Percentiles rank a stretch among this genome's conserved stretches.
phyloP scores from a whole-genome alignment of 2,329 filamentous ascomycete species.

The Exophiala bonariae region DNA sequence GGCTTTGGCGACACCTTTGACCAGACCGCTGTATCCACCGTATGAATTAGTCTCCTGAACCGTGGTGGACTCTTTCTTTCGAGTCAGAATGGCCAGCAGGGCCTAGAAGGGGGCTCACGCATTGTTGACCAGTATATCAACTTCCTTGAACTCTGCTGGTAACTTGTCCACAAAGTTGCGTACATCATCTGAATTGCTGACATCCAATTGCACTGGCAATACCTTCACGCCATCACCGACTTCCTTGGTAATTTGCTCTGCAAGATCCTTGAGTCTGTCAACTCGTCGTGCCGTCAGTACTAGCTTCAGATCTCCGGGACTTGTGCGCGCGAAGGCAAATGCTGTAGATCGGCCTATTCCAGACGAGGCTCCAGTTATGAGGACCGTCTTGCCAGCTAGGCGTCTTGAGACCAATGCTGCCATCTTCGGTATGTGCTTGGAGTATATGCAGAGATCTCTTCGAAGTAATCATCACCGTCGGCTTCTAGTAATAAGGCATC shows the following conservation, averaged over 20 bases:
- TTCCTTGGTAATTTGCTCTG: constrained; percentile 72
- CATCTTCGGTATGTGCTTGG: constrained; percentile 51
- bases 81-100: no score
- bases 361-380: constrained; percentile 89
- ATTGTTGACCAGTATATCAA: constrained; percentile 93
- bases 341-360: constrained; percentile 78
- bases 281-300: constrained; percentile 85
- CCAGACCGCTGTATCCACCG: constrained; percentile 69
- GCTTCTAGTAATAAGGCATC: no score
- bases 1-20: constrained; percentile 82
- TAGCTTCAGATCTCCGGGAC: constrained; percentile 75
- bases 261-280: constrained; percentile 74
- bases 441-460: no score
- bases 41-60: constrained; percentile 5
- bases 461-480: no score
- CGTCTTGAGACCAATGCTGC: constrained; percentile 72
- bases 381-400: constrained; percentile 86
- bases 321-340: constrained; percentile 85
- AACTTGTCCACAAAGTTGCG: constrained; percentile 69
- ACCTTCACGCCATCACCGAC: constrained; percentile 79
- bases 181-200: constrained; percentile 76
- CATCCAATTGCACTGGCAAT: constrained; percentile 78
- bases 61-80: constrained; percentile 4
- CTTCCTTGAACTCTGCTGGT: constrained; percentile 78
- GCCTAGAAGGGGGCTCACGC: constrained; percentile 51